A percentile compares a stretch with the other conserved stretches of the same genome.
Evolutionary conservation across 495 filamentous ascomycete species (phyloP).

Genomic region (Penicilliopsis zonata): DNA sequence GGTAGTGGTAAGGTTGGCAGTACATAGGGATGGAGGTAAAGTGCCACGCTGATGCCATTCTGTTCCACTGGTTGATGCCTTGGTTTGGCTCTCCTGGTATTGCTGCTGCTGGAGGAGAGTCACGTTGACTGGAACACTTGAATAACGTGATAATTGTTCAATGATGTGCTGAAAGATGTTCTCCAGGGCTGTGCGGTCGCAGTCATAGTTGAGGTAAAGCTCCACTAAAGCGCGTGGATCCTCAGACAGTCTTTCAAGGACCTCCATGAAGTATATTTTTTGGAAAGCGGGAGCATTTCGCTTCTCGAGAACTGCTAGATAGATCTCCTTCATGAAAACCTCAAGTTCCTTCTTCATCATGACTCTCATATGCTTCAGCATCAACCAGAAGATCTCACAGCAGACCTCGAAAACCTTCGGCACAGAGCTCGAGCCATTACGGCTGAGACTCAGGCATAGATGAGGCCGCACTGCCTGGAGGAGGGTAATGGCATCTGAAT

Average conservation of each 20-base stretch:
- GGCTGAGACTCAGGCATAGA: constrained; percentile 81
- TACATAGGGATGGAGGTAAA: constrained; percentile 74
- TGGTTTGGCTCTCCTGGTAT: constrained; percentile 66
- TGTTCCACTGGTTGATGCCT: constrained; percentile 35
- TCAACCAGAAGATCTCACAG: constrained; percentile 96
- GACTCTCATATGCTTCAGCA: constrained; percentile 85
- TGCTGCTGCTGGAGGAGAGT: constrained; percentile 67
- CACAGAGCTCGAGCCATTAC: constrained; percentile 89
- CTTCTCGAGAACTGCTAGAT: constrained; percentile 84
- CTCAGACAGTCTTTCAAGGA: constrained; percentile 69
- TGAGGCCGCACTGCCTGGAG: constrained; percentile 95
- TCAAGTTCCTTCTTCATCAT: constrained; percentile 98
- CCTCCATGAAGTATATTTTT: constrained; percentile 80
- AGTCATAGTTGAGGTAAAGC: constrained; percentile 97
- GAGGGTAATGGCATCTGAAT: constrained; percentile 74
- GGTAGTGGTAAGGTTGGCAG: constrained; percentile 49
- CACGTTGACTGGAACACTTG: constrained; percentile 62
- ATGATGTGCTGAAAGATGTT: constrained; percentile 93
- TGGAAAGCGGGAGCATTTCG: constrained; percentile 77
- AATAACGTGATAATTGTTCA: constrained; percentile 80
- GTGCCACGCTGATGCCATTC: constrained; percentile 82
- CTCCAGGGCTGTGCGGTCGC: constrained; percentile 81
- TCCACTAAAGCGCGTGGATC: constrained; percentile 88
- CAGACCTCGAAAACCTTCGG: constrained; percentile 86
- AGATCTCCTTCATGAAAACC: constrained; percentile 96